Evolutionary conservation across 2,329 filamentous ascomycete species (phyloP), one percentile per base, ranked within the genome.

Genomic region (Chaetomiaceae sp.): DNA sequence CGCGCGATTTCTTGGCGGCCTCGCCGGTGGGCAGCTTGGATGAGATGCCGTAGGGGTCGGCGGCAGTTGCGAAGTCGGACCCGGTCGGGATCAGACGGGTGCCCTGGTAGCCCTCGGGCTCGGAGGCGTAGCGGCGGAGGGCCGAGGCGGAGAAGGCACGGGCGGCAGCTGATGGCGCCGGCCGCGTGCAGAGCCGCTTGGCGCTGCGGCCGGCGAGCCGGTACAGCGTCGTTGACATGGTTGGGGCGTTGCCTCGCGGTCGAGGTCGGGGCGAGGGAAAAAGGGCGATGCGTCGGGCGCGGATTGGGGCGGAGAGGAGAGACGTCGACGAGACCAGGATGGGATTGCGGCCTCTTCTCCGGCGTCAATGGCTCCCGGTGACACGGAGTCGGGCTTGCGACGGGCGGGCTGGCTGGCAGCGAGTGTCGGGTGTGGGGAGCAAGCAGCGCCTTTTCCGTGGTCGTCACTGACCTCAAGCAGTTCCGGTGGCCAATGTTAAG

Each of bases 171-270:
- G 22, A 24, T 24, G 22, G 48, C 44, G 51, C 52, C 38, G 52
- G 47, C 33, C 53, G 42, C 32, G 53, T 54, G 64, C 75, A 81
- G 59, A 85, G 71, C 60, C 83, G 81, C 71, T 79, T 83, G 68
- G 82, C 82, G 67, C 79, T 75, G 68, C 75, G 78, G 75, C 81
- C 76, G 67, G 83, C 83, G 64, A 89, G 75, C 68, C 86, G 81
- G 70, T 80, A 80, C 64, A 89, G 72, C 60, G 81, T 75, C 67
- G 84, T 77, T 85, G 89, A 89, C 70, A 67, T 72, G 65, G 54
- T n/a, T n/a, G n/a, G n/a, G n/a, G n/a, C n/a, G n/a, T n/a, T n/a
- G n/a, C n/a, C 60, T 54, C 9, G 22, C 22, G 22, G 22, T 5
- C 22, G 22, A 9, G 22, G 9, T 9, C 9, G 50, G 52, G 48